Conservation (phyloP, 148 eudicot species). For the Arctostaphylos glauca region DNA sequence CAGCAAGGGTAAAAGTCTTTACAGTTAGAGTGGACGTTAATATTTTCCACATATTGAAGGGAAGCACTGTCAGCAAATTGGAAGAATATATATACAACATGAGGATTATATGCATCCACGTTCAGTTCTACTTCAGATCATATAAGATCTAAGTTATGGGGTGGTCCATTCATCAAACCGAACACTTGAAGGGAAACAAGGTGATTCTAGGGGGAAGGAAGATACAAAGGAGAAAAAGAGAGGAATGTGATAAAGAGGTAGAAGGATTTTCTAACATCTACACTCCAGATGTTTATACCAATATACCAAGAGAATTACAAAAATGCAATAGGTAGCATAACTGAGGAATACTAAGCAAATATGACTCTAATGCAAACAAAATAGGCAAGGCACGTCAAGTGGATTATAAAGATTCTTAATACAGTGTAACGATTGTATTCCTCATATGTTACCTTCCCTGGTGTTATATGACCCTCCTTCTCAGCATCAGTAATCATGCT, state of each 20-base stretch:
- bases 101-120: not conserved
- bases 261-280: too few relatives aligned
- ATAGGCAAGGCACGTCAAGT: not conserved
- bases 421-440: not conserved
- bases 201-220: too few relatives aligned
- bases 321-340: too few relatives aligned
- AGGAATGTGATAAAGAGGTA: too few relatives aligned
- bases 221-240: too few relatives aligned
- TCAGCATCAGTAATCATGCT: constrained; percentile 96
- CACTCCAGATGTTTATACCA: too few relatives aligned
- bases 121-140: constrained; percentile 12
- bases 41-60: not conserved
- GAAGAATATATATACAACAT: not conserved
- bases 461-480: constrained; percentile 71
- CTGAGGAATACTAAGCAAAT: too few relatives aligned
- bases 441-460: constrained; percentile 67
- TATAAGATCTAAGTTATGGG: not conserved
- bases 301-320: too few relatives aligned
- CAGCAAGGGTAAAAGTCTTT: not conserved
- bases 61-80: not conserved
- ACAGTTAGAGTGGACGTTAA: not conserved
- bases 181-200: too few relatives aligned
- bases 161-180: too few relatives aligned
- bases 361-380: not conserved
- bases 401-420: not conserved